Conservation (phyloP, 2,329 filamentous ascomycete genomes). For the Cryphonectria nitschkei region DNA sequence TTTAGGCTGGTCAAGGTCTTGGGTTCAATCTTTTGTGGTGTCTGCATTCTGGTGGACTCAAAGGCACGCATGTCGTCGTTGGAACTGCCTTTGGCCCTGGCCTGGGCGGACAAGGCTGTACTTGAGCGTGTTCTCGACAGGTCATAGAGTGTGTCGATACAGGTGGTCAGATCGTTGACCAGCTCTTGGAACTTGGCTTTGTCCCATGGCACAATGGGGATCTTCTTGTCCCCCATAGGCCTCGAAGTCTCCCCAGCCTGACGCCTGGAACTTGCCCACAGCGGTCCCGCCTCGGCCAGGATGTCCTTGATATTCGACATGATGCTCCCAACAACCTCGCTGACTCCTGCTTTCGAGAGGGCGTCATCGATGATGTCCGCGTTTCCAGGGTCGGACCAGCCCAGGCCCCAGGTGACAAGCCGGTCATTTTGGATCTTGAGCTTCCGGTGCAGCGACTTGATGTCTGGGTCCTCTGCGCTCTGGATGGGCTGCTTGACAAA, state of each 20-base stretch:
- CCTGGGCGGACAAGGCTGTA: conserved; percentile 41
- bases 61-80: conserved; percentile 55
- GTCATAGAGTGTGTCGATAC: conserved; percentile 80
- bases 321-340: conserved; percentile 77
- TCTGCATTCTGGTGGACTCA: conserved; percentile 63
- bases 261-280: conserved; percentile 66
- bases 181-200: conserved; percentile 76
- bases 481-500: conserved; percentile 69
- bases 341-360: conserved; percentile 72
- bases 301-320: conserved; percentile 82
- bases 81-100: conserved; percentile 40
- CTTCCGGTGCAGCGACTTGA: conserved; percentile 73
- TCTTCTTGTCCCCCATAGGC: conserved; percentile 53
- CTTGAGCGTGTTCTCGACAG: conserved; percentile 68
- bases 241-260: conserved; percentile 45
- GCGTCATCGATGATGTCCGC: conserved; percentile 73
- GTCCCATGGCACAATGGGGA: conserved; percentile 65
- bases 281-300: conserved; percentile 72
- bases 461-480: conserved; percentile 68
- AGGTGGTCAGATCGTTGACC: conserved; percentile 73
- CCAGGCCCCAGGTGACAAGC: conserved; percentile 76
- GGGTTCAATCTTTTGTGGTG: conserved; percentile 64
- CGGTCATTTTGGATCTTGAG: conserved; percentile 80
- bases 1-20: conserved; percentile 53
- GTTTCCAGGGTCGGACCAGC: conserved; percentile 76